Evolutionary conservation across 495 filamentous ascomycete species (phyloP), one percentile per base, ranked within the genome.

Genomic region (Thermochaetoides thermophila): DNA sequence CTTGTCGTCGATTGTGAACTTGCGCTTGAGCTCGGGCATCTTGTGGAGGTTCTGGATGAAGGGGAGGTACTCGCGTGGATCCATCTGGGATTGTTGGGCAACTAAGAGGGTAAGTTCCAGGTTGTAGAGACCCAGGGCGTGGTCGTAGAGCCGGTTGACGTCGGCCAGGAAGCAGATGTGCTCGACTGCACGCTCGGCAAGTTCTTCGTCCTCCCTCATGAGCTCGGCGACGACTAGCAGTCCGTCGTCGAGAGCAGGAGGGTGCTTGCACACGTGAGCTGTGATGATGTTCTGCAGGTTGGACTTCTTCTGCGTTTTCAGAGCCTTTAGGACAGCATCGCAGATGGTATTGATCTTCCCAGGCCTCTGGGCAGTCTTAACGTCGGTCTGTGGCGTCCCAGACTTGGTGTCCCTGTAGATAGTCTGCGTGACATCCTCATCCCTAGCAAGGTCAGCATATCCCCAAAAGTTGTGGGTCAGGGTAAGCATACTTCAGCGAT

Each of bases 81-180:
- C 89, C 52, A 84, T 82, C 56, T 97, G 89, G 10, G 86, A 87
- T 52, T 94, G 84, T 47, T 97, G 89, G 4, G 91, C 89, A 25
- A 97, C 79, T 30, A 92, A 61, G 9, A 97, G 62, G 6, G 85
- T 78, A 21, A 96, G 72, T 22, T 93, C 87, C 3, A 97, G 68
- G 46, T 94, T 73, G 49, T 97, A 95, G 2, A 96, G 59, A 15
- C 86, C 86, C 11, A 97, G 63, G 5, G 89, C 81, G 36, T 82
- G 77, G 38, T 94, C 81, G 47, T 89, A 97, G n/a, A 97, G 70
- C 32, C 71, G 73, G 49, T 94, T 89, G 13, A 89, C 76, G 57
- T 97, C 89, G 1, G 84, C 81, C 26, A 97, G 64, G 60, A 95
- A 97, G 63, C 84, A 95, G 42, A 96, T 93, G 43, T 97, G 89